Evolutionary conservation across 208 protist species (phyloP).

Genomic region (Trypanosoma melophagium): DNA sequence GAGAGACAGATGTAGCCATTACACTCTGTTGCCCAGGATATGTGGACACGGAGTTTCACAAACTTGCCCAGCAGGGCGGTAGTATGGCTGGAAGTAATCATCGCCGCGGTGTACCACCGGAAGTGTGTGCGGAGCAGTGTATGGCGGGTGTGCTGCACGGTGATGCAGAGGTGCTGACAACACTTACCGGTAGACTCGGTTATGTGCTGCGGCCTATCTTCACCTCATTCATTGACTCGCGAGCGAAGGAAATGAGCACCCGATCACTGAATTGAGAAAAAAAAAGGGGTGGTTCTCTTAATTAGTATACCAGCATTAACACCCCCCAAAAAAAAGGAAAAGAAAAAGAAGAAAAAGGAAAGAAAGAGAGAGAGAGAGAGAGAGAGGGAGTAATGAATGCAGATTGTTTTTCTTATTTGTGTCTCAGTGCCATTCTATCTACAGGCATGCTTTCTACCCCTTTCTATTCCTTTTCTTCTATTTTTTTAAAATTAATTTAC

Average conservation of each 20-base stretch:
- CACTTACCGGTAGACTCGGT: constrained; percentile 58
- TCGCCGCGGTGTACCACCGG: constrained; percentile 59
- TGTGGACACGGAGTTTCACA: constrained; percentile 86
- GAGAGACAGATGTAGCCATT: constrained; percentile 68
- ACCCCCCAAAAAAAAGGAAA: too few relatives aligned
- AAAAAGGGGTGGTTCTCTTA: constrained; percentile 7
- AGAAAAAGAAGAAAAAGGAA: too few relatives aligned
- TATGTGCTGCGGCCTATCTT: constrained; percentile 77
- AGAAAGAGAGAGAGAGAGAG: too few relatives aligned
- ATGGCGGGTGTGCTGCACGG: constrained; percentile 54
- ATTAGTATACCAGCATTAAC: too few relatives aligned
- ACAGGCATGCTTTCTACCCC: neutral
- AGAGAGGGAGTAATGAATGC: too few relatives aligned
- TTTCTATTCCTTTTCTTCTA: neutral
- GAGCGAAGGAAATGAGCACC: constrained; percentile 74
- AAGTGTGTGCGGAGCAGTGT: constrained; percentile 52
- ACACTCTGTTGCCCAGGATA: constrained; percentile 84
- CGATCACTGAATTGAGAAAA: constrained; percentile 50
- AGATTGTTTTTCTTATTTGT: neutral
- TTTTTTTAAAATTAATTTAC: neutral
- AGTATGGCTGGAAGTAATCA: constrained; percentile 38
- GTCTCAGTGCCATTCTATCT: neutral
- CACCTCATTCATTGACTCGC: constrained; percentile 56
- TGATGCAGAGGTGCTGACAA: constrained; percentile 77
- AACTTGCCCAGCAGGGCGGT: constrained; percentile 41